Evolutionary conservation across 495 filamentous ascomycete species (phyloP).

Genomic region (Xylaria bambusicola): DNA sequence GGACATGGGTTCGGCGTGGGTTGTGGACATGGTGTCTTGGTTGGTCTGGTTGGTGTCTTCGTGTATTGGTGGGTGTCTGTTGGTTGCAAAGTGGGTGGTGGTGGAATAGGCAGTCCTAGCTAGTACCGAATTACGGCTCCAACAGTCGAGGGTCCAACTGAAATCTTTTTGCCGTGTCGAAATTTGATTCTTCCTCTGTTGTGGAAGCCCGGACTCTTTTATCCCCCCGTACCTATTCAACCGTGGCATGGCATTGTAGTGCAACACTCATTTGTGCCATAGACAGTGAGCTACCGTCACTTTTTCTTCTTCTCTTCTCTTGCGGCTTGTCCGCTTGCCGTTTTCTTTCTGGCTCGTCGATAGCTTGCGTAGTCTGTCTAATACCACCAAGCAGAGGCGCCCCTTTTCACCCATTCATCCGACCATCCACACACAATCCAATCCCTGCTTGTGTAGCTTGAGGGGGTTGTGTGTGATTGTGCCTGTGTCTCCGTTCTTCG

Average conservation of each 20-base stretch:
- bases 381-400: not conserved
- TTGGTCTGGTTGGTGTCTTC: too few species aligned
- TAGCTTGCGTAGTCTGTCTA: not conserved
- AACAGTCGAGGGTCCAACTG: slow-evolving; percentile 2
- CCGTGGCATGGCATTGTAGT: slow-evolving; percentile 14
- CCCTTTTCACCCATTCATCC: not conserved
- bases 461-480: not conserved
- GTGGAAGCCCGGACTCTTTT: not conserved
- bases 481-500: slow-evolving; percentile 1
- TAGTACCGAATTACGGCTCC: not conserved
- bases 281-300: too few species aligned
- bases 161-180: slow-evolving; percentile 13
- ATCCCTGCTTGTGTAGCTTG: not conserved
- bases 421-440: not conserved
- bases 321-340: slow-evolving; percentile 11
- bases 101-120: too few species aligned
- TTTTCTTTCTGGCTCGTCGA: slow-evolving; percentile 10
- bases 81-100: too few species aligned
- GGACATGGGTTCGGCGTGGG: slow-evolving; percentile 2
- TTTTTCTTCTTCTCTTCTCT: slow-evolving; percentile 3
- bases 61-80: too few species aligned
- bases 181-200: not conserved
- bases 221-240: not conserved
- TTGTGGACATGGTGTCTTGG: not conserved
- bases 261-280: not conserved